phyloP scores from a whole-genome alignment of 2,329 filamentous ascomycete genomes.

The Penicillium sp. region DNA sequence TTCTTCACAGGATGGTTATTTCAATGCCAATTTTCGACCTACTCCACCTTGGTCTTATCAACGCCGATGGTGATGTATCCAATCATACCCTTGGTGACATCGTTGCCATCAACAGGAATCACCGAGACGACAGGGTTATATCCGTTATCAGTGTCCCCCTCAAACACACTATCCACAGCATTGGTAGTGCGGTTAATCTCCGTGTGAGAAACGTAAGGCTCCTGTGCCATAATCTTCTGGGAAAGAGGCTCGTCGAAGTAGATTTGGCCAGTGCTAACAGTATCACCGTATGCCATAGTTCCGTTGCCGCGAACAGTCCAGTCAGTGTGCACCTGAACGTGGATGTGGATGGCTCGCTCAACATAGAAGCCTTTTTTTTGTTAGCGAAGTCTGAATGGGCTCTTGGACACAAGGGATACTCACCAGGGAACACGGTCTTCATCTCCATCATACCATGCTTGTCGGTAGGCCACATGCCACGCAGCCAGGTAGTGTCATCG shows the following conservation, averaged over 20 bases:
- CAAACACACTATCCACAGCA: slow-evolving; percentile 15
- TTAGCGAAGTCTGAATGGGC: slow-evolving; percentile 45
- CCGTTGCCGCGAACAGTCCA: slow-evolving; percentile 27
- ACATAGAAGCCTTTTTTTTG: slow-evolving; percentile 39
- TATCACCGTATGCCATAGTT: slow-evolving; percentile 29
- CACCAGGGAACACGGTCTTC: slow-evolving; percentile 45
- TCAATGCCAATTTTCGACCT: background rate
- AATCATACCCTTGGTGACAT: slow-evolving; percentile 39
- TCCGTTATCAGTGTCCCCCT: slow-evolving; percentile 19
- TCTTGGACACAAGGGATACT: slow-evolving; percentile 37
- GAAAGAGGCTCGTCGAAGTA: slow-evolving; percentile 34
- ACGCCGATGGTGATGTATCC: slow-evolving; percentile 42
- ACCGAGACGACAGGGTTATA: slow-evolving; percentile 35
- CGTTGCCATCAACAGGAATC: slow-evolving; percentile 36
- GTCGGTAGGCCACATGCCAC: slow-evolving; percentile 50
- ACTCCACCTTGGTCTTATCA: slow-evolving; percentile 23
- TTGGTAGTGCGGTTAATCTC: slow-evolving; percentile 41
- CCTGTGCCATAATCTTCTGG: slow-evolving; percentile 35
- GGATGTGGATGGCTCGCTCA: slow-evolving; percentile 50
- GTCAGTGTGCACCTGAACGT: slow-evolving; percentile 47
- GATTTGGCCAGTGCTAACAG: slow-evolving; percentile 36
- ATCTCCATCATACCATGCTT: slow-evolving; percentile 49
- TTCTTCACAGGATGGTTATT: too few species aligned
- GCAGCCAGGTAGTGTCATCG: slow-evolving; percentile 43
- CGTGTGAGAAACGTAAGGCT: slow-evolving; percentile 38